Base-by-base conservation (phyloP, 371 early-diverging fungal species). In the Mucor piriformis region DNA sequence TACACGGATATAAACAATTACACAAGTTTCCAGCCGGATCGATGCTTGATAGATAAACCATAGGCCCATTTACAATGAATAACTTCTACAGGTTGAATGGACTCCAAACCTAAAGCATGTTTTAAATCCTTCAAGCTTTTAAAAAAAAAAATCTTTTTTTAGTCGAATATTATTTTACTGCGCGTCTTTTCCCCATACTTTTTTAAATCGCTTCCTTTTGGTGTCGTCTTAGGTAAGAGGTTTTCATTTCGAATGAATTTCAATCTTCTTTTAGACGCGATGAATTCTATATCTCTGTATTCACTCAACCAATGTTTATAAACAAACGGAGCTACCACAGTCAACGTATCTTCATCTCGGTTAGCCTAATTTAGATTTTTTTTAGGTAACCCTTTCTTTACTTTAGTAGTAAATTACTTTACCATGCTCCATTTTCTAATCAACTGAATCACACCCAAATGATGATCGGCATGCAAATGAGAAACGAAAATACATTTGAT, bases 381-480 rank as follows among this genome's bases (percentile, higher is more conserved):
- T n/a, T n/a, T n/a, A n/a, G n/a, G n/a, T n/a, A n/a, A n/a, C n/a
- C n/a, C n/a, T n/a, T n/a, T n/a, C n/a, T n/a, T n/a, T n/a, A n/a
- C n/a, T n/a, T n/a, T n/a, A n/a, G n/a, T n/a, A n/a, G n/a, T n/a
- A n/a, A n/a, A n/a, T n/a, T n/a, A n/a, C n/a, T n/a, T n/a, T 78
- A 84, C 81, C 75, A 76, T 61, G 61, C 76, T 74, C 86, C 89
- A 87, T 55, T 83, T 79, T 35, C 68, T 73, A 54, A 95, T 73
- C 21, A 98, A 54, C 27, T 83, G 77, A 12, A 91, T 73, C 8
- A 89, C 77, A n/a, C 99, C 99, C 29, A 99, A 76, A 68, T 98
- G 95, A 72, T 99, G 99, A 74, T 99, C 99, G 25, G 99, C 99
- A 76, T 99, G 99, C 71, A 97, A 79, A 77, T 99, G 99, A 23